A percentile compares a stretch with the other conserved stretches of the same genome.
These are phyloP conservation scores for Chrysanthemum lavandulifolium DNA, from an alignment of 129 eudicot species.

Conservation along the genomic window DNA sequence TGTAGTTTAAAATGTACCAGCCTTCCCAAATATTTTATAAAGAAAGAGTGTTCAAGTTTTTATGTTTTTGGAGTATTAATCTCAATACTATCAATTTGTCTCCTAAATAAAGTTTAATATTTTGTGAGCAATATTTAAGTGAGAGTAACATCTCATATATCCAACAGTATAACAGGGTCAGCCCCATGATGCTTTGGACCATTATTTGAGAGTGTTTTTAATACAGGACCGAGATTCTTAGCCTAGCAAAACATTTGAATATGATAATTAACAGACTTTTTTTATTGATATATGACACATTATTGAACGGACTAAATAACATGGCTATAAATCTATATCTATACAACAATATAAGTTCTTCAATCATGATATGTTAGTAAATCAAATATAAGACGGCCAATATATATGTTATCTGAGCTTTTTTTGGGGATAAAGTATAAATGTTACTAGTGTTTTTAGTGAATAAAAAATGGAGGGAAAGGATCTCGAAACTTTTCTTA, in stretches of 20 bases:
- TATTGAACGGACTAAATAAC: background rate
- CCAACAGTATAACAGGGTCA: background rate
- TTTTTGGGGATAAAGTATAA: too few species aligned
- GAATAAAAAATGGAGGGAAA: too few species aligned
- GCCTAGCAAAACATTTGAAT: background rate
- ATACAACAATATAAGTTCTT: background rate
- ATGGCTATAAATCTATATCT: background rate
- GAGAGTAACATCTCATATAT: too few species aligned
- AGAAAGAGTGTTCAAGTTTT: too few species aligned
- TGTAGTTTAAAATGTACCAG: too few species aligned
- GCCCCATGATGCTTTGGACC: constrained; percentile 1
- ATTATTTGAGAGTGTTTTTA: background rate
- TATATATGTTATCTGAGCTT: background rate
- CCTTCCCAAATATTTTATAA: too few species aligned
- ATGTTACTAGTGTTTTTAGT: too few species aligned
- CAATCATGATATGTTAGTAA: background rate
- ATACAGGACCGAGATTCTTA: constrained; percentile 1
- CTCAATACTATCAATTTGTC: too few species aligned
- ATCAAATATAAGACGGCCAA: background rate
- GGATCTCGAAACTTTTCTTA: too few species aligned
- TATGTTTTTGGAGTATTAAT: too few species aligned
- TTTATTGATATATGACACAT: background rate
- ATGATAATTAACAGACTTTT: background rate
- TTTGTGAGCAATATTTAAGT: too few species aligned
- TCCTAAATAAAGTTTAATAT: too few species aligned